phyloP scores from a whole-genome alignment of 2,329 filamentous ascomycete species.

The Talaromyces amestolkiae region DNA sequence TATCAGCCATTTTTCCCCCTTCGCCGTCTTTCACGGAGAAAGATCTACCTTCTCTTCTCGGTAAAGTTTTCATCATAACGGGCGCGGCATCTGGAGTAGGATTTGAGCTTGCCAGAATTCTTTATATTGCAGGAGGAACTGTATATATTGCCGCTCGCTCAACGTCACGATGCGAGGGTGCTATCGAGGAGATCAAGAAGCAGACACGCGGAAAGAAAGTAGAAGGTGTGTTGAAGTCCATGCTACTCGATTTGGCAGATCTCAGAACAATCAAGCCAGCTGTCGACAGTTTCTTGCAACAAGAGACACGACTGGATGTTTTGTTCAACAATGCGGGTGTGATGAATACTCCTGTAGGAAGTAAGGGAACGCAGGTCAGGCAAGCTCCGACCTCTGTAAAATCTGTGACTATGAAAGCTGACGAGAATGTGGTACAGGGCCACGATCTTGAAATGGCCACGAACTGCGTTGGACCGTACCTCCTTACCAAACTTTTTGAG shows the following conservation, averaged over 20 bases:
- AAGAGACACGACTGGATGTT: slow-evolving; percentile 40
- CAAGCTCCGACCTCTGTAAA: slow-evolving; percentile 16
- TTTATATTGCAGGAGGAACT: slow-evolving; percentile 43
- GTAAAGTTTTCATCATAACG: slow-evolving; percentile 40
- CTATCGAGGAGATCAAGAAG: slow-evolving; percentile 1
- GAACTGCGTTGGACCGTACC: slow-evolving; percentile 42
- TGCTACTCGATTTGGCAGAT: slow-evolving; percentile 6
- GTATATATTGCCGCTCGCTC: slow-evolving; percentile 42
- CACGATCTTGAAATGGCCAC: slow-evolving; percentile 40
- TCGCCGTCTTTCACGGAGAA: slow-evolving; percentile 1
- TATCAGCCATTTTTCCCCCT: slow-evolving; percentile 9
- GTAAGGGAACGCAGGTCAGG: slow-evolving; percentile 7
- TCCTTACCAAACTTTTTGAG: slow-evolving; percentile 40
- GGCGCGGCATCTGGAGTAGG: slow-evolving; percentile 42
- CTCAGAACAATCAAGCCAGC: slow-evolving; percentile 21
- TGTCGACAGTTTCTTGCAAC: slow-evolving; percentile 34
- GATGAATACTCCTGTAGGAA: slow-evolving; percentile 34
- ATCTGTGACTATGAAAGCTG: background rate
- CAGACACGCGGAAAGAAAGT: background rate
- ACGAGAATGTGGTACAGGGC: slow-evolving; percentile 24
- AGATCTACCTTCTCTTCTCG: background rate
- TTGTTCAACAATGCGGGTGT: slow-evolving; percentile 43
- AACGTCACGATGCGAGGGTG: background rate
- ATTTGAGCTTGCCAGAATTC: slow-evolving; percentile 39
- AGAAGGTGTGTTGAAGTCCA: background rate